phyloP scores from a whole-genome alignment of 768 basidiomycete genomes.

The Xerocomellus intermedius region DNA sequence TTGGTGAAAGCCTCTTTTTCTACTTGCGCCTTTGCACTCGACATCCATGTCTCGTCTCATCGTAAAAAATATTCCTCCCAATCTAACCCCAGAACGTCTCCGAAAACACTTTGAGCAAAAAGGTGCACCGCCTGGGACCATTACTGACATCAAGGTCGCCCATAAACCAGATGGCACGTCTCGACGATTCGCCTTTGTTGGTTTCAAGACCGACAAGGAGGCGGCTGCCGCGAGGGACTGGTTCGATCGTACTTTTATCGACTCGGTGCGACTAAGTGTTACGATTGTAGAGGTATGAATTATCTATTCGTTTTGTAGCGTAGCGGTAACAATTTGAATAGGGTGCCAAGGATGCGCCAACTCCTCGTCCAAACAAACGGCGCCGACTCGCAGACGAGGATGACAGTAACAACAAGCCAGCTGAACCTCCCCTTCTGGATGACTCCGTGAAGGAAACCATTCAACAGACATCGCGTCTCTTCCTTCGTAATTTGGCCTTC shows the following conservation, averaged over 20 bases:
- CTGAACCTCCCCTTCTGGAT: conserved; percentile 10
- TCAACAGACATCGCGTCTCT: conserved; percentile 73
- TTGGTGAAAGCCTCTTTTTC: background rate
- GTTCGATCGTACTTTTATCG: conserved; percentile 84
- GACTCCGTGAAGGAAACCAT: conserved; percentile 51
- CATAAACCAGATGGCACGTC: conserved; percentile 74
- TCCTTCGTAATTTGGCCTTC: conserved; percentile 94
- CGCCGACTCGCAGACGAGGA: conserved; percentile 58
- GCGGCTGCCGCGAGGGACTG: conserved; percentile 74
- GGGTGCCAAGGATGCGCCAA: conserved; percentile 69
- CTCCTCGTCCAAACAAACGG: conserved; percentile 69
- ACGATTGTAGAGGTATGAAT: conserved; percentile 65
- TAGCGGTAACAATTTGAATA: conserved; percentile 28
- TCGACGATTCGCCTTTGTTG: conserved; percentile 89
- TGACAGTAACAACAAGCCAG: conserved; percentile 12
- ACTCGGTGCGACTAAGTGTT: conserved; percentile 73
- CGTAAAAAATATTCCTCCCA: conserved; percentile 75
- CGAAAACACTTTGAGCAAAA: conserved; percentile 66
- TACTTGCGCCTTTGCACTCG: background rate
- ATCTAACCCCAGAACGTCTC: conserved; percentile 62
- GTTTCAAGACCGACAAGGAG: conserved; percentile 79
- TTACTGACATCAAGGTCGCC: conserved; percentile 88
- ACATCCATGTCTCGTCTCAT: conserved; percentile 75
- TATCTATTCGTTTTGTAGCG: background rate
- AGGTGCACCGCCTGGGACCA: conserved; percentile 57